Base-by-base conservation (phyloP, 2,329 filamentous ascomycete species). In the Pseudogymnoascus sp. region DNA sequence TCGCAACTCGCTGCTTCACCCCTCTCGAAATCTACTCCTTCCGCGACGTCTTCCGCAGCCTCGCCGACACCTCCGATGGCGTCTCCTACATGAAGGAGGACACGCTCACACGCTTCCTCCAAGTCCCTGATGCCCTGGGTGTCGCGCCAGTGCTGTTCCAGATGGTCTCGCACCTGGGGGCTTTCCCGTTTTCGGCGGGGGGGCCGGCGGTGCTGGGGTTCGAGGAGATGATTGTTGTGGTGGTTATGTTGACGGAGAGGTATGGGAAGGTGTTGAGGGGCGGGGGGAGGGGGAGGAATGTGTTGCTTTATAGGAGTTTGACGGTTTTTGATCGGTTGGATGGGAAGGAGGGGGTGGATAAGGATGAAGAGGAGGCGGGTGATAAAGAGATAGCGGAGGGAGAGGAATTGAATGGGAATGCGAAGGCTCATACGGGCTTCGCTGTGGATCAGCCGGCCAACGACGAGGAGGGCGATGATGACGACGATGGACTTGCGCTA, bases 11-110 rank as follows among this genome's bases (percentile, higher is more conserved):
- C 70, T 89, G 86, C 75, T 91, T 89, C 74, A 85, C 85, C 0
- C 81, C 85, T 1, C 79, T 91, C 63, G 89, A 92, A 74, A 77
- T 90, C 31, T 90, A 89, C 74, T 89, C 84, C 33, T 84, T 90
- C 74, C 87, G 86, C 69, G 84, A 89, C 71, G 87, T 90, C 70
- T 91, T 91, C 77, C 82, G 81, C 64, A 83, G 80, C 63, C 84
- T 91, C 18, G 86, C 88, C 66, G 87, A 91, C 68, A 73, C 80
- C 14, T 80, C 88, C 70, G 83, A 81, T 59, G 77, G 79, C 47
- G 76, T 90, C 56, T 79, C 79, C 61, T 89, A 90, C 72, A 81
- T 90, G 66, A 89, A 85, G 70, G 87, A 88, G 71, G 83, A 87
- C 61, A 90, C 87, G 10, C 76, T 91, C 67, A 82, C 85, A 65